phyloP scores from a whole-genome alignment of 192 early-diverging fungal species.

The Entomortierella parvispora region DNA sequence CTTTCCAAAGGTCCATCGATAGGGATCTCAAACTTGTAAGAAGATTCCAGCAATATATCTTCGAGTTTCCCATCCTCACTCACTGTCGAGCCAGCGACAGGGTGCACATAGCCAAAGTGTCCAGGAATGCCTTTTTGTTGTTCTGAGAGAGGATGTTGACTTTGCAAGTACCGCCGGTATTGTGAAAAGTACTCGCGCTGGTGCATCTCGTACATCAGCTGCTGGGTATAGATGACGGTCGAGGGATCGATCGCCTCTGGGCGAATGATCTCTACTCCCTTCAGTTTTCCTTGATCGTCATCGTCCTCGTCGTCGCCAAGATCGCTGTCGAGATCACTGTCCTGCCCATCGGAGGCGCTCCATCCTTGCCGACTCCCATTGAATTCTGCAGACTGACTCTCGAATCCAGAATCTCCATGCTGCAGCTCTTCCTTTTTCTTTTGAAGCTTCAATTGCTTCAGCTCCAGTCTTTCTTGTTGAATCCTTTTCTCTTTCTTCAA shows the following conservation, averaged over 20 bases:
- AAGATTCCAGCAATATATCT: constrained; percentile 2
- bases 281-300: not conserved
- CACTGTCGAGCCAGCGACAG: not conserved
- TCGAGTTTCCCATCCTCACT: not conserved
- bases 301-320: not conserved
- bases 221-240: constrained; percentile 4
- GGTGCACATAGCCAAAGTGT: no score
- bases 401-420: not conserved
- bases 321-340: not conserved
- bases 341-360: no score
- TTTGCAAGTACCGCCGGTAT: not conserved
- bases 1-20: not conserved
- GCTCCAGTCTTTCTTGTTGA: no score
- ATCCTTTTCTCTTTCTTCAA: not conserved
- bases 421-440: not conserved
- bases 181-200: constrained; percentile 1
- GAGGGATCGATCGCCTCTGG: constrained; percentile 3
- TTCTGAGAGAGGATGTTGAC: not conserved
- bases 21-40: constrained; percentile 12
- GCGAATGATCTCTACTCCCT: not conserved
- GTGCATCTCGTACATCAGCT: not conserved
- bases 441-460: not conserved
- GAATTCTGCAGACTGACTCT: not conserved
- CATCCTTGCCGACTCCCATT: no score
- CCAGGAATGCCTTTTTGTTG: not conserved